Evolutionary conservation across 176 grass and related monocot species (phyloP).

Genomic region (Musa beccarii): DNA sequence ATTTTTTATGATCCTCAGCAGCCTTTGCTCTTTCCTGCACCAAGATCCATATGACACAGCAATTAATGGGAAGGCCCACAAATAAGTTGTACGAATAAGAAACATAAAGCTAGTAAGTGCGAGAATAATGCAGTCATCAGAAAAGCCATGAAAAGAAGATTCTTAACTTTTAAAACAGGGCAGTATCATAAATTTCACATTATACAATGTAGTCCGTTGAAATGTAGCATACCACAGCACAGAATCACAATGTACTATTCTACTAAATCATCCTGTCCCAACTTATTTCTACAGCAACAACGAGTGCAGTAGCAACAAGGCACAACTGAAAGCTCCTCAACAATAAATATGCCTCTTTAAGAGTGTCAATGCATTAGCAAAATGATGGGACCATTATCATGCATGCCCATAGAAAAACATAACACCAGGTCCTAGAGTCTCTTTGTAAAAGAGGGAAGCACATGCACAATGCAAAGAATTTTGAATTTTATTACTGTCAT

Average conservation of each 20-base stretch:
- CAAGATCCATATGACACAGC: neutral
- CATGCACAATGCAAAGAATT: too few relatives aligned
- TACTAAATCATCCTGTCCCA: neutral
- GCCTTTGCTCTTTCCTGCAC: slow-evolving; percentile 88
- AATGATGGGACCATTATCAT: neutral
- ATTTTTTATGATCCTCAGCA: slow-evolving; percentile 65
- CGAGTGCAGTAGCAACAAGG: neutral
- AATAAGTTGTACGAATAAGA: neutral
- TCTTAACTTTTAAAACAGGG: too few relatives aligned
- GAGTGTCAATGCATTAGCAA: neutral
- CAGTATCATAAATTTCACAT: neutral
- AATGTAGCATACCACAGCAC: neutral
- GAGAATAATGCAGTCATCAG: too few relatives aligned
- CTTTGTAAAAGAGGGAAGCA: too few relatives aligned
- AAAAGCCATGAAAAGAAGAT: too few relatives aligned
- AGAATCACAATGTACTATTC: neutral
- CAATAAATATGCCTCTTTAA: neutral
- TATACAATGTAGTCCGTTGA: neutral
- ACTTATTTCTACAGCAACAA: neutral
- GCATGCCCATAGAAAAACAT: neutral
- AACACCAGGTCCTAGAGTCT: neutral
- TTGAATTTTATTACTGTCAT: too few relatives aligned
- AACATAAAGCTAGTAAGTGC: neutral
- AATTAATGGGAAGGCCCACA: neutral
- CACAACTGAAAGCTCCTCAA: neutral